Percentiles rank a stretch among this genome's conserved stretches.
phyloP scores from a whole-genome alignment of 345 rosid species.

The Acer yangbiense region DNA sequence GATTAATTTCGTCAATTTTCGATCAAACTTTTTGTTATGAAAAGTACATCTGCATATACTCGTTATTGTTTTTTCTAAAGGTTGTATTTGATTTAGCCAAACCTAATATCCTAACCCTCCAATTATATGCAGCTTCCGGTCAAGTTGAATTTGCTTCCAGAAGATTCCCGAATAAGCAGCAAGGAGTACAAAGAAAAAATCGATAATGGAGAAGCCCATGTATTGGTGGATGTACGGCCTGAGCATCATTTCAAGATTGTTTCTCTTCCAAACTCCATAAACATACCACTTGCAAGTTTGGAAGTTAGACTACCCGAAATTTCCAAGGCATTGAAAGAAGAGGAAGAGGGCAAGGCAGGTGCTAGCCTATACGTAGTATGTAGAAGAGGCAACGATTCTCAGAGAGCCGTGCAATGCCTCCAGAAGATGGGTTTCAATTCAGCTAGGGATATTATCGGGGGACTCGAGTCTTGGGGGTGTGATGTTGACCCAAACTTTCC shows the following conservation, averaged over 20 bases:
- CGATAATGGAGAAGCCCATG: slow-evolving; percentile 43
- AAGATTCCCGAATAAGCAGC: slow-evolving; percentile 67
- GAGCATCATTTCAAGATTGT: slow-evolving; percentile 85
- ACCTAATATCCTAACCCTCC: neutral
- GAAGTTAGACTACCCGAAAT: slow-evolving; percentile 68
- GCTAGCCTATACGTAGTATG: slow-evolving; percentile 64
- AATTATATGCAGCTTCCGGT: slow-evolving; percentile 50
- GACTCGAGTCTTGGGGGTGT: slow-evolving; percentile 74
- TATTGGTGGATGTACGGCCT: slow-evolving; percentile 86
- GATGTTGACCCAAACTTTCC: slow-evolving; percentile 85
- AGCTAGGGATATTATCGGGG: slow-evolving; percentile 83
- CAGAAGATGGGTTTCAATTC: slow-evolving; percentile 57
- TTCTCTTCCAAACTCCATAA: slow-evolving; percentile 74
- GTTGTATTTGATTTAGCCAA: neutral
- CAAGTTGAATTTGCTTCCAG: slow-evolving; percentile 54
- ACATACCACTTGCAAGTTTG: slow-evolving; percentile 65
- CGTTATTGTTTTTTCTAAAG: neutral
- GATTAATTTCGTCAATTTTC: neutral
- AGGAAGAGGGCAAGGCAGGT: slow-evolving; percentile 19
- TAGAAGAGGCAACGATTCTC: slow-evolving; percentile 94
- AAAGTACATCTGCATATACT: neutral
- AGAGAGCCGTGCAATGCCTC: slow-evolving; percentile 78
- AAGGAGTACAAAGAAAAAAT: slow-evolving; percentile 56
- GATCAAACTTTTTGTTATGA: neutral
- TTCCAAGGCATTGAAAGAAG: slow-evolving; percentile 57